Conservation (phyloP, 148 eudicot genomes). For the Chenopodium formosanum region DNA sequence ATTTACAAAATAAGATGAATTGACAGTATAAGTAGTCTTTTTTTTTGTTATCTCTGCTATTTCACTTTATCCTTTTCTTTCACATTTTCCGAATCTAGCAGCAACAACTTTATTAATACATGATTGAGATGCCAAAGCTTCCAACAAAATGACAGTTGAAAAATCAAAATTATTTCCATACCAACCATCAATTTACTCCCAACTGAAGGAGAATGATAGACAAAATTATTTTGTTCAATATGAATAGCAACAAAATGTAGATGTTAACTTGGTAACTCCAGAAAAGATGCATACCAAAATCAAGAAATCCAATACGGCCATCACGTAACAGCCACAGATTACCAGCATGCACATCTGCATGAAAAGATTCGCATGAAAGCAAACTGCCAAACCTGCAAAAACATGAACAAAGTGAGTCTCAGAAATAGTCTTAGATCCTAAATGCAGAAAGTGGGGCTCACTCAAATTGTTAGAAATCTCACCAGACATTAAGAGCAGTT, state of each 20-base stretch:
- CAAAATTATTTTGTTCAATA: neutral
- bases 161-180: neutral
- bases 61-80: neutral
- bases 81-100: neutral
- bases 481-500: constrained; percentile 98
- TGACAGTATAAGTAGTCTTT: no score
- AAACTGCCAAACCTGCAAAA: constrained; percentile 92
- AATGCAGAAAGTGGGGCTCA: constrained; percentile 5
- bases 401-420: neutral
- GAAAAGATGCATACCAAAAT: constrained; percentile 62
- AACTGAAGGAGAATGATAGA: neutral
- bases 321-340: constrained; percentile 93
- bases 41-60: no score
- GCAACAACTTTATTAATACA: neutral
- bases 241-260: neutral
- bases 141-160: neutral
- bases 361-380: constrained; percentile 92
- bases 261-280: neutral
- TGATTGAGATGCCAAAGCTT: constrained; percentile 4
- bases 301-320: constrained; percentile 96
- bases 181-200: neutral
- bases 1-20: no score
- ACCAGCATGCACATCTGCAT: constrained; percentile 99
- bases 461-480: constrained; percentile 25
- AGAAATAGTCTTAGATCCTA: constrained; percentile 2